Conservation (phyloP, 129 eudicot species). For the Lonicera japonica region DNA sequence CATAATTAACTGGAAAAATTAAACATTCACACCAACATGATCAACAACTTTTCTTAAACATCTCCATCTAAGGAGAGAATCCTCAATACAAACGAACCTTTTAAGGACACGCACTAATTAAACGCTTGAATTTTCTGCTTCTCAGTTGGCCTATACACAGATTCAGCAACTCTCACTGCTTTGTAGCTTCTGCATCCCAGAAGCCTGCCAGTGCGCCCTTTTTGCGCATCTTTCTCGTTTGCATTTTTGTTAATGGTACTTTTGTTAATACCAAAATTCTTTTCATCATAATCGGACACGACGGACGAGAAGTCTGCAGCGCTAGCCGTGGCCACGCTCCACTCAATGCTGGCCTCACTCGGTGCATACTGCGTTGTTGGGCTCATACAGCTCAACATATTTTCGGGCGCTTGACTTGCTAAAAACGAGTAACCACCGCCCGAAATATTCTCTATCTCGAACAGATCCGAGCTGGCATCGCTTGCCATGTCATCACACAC, state of each 20-base stretch:
- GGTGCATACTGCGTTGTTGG: conserved; percentile 64
- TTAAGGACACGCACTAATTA: conserved; percentile 5
- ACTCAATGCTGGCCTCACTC: conserved; percentile 71
- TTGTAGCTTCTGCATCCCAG: conserved; percentile 49
- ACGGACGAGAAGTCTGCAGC: conserved; percentile 63
- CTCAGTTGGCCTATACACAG: conserved; percentile 18
- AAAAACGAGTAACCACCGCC: conserved; percentile 22
- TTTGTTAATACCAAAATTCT: conserved; percentile 5
- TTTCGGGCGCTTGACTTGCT: conserved; percentile 8
- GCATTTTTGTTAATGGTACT: conserved; percentile 2
- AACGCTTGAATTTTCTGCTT: conserved; percentile 27
- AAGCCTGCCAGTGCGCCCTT: conserved; percentile 26
- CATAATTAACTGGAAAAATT: background rate
- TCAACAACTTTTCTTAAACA: background rate
- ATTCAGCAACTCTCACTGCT: conserved; percentile 43
- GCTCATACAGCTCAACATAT: conserved; percentile 29
- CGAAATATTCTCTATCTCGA: conserved; percentile 67
- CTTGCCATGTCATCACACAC: conserved; percentile 61
- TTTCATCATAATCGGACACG: conserved; percentile 46
- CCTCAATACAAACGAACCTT: background rate
- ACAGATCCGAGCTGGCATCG: conserved; percentile 80
- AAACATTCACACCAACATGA: background rate
- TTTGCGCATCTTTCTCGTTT: conserved; percentile 12
- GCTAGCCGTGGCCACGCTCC: conserved; percentile 83
- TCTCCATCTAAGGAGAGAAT: background rate